Evolutionary conservation across 1,284 basidiomycete genomes (phyloP).

Genomic region (Sanghuangporus baumii): DNA sequence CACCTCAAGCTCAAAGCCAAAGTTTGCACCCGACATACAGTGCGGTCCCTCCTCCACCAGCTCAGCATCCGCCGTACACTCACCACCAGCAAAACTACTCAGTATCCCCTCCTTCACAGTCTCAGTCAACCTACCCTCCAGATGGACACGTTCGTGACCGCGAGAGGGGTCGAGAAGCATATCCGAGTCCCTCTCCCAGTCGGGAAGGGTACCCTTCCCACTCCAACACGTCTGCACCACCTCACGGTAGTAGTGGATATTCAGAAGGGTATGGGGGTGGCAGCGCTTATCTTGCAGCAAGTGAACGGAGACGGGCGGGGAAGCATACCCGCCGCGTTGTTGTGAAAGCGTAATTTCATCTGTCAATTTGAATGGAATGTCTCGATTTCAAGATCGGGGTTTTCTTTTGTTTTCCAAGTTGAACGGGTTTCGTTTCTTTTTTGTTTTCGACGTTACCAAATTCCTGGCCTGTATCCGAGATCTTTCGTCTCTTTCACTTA

Average conservation of each 20-base stretch:
- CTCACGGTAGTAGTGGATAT: not conserved
- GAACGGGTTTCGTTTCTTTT: not conserved
- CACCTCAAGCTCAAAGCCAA: not conserved
- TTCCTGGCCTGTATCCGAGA: not conserved
- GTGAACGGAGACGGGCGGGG: slow-evolving; percentile 57
- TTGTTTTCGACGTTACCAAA: not conserved
- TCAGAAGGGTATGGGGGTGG: slow-evolving; percentile 39
- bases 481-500: not conserved
- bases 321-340: slow-evolving; percentile 63
- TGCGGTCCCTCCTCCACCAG: not conserved
- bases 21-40: not conserved
- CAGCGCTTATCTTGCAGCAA: slow-evolving; percentile 34
- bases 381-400: not conserved
- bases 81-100: not conserved
- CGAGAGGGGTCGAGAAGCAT: not conserved
- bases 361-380: not conserved
- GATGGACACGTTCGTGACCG: not conserved
- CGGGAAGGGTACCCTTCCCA: slow-evolving; percentile 29
- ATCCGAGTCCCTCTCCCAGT: not conserved
- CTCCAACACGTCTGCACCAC: slow-evolving; percentile 7
- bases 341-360: not conserved
- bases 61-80: not conserved
- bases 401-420: not conserved
- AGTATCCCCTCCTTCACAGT: not conserved
- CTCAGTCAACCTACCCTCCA: not conserved